Percentiles rank a stretch among this genome's conserved stretches.
Conservation (phyloP, 1,284 basidiomycete genomes). For the Sanghuangporus weigelae region DNA sequence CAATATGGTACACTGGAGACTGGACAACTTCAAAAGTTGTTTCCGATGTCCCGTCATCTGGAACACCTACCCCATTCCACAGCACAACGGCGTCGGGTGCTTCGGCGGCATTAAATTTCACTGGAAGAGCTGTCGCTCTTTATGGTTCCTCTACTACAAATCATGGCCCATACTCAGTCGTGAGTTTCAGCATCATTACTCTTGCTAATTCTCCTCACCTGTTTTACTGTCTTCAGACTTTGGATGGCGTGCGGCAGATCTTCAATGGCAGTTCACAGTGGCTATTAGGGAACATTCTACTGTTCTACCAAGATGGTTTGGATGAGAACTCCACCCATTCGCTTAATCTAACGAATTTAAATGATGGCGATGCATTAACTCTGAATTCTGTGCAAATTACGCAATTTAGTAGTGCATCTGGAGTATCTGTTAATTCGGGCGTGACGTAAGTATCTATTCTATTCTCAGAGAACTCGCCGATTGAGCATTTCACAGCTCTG, state of each 20-base stretch:
- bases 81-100: slow-evolving; percentile 2
- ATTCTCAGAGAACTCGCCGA: background rate
- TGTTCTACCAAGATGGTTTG: slow-evolving; percentile 31
- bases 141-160: slow-evolving; percentile 5
- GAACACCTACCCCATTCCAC: slow-evolving; percentile 7
- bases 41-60: slow-evolving; percentile 3
- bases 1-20: slow-evolving; percentile 8
- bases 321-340: slow-evolving; percentile 27
- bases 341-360: slow-evolving; percentile 27
- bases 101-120: slow-evolving; percentile 13
- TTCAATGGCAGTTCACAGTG: slow-evolving; percentile 31
- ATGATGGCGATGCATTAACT: slow-evolving; percentile 17
- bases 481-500: background rate
- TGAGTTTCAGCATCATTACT: slow-evolving; percentile 23
- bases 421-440: background rate
- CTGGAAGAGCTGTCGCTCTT: slow-evolving; percentile 11
- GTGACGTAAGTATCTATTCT: background rate
- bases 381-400: slow-evolving; percentile 20
- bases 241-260: slow-evolving; percentile 25
- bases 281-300: slow-evolving; percentile 30
- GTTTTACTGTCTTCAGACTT: slow-evolving; percentile 2
- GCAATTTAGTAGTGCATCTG: slow-evolving; percentile 15
- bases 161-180: slow-evolving; percentile 12
- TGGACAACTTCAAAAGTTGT: slow-evolving; percentile 8
- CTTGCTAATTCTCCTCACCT: slow-evolving; percentile 23